phyloP scores from a whole-genome alignment of 2,329 filamentous ascomycete genomes.

The Exutisphaerella laricina region DNA sequence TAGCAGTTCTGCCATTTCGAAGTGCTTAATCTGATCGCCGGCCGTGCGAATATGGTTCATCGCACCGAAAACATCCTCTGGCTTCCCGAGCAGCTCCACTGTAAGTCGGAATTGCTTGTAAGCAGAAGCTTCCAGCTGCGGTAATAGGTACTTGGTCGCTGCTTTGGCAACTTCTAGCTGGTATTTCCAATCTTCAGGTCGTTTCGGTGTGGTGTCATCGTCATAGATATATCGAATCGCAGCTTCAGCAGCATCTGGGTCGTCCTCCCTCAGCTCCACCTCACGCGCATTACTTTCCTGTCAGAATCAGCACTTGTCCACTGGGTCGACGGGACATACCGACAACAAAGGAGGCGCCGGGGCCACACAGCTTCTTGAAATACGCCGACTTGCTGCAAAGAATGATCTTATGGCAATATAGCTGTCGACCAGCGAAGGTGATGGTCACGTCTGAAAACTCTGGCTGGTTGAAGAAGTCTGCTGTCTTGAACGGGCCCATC shows the following conservation, averaged over 20 bases:
- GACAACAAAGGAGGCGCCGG: too few relatives aligned
- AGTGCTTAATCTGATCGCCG: neutral
- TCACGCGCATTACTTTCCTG: neutral
- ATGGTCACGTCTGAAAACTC: conserved; percentile 3
- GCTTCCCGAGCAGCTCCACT: neutral
- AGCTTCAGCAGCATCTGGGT: neutral
- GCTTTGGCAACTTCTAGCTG: neutral
- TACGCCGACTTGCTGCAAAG: neutral
- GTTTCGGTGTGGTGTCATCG: neutral
- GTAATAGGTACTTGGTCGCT: neutral
- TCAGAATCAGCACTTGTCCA: neutral
- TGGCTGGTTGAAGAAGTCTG: neutral
- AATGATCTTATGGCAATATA: neutral
- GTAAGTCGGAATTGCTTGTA: neutral
- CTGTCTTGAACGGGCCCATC: too few relatives aligned
- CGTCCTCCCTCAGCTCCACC: neutral
- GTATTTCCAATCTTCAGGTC: neutral
- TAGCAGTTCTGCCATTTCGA: neutral
- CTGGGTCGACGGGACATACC: too few relatives aligned
- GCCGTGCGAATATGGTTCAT: neutral
- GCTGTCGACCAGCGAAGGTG: conserved; percentile 1
- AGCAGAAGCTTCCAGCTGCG: neutral
- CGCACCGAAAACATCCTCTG: neutral
- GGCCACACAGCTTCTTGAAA: too few relatives aligned
- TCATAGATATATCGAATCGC: neutral